Conservation (phyloP, 2,329 filamentous ascomycete species). For the Graphiopsis chlorocephala region DNA sequence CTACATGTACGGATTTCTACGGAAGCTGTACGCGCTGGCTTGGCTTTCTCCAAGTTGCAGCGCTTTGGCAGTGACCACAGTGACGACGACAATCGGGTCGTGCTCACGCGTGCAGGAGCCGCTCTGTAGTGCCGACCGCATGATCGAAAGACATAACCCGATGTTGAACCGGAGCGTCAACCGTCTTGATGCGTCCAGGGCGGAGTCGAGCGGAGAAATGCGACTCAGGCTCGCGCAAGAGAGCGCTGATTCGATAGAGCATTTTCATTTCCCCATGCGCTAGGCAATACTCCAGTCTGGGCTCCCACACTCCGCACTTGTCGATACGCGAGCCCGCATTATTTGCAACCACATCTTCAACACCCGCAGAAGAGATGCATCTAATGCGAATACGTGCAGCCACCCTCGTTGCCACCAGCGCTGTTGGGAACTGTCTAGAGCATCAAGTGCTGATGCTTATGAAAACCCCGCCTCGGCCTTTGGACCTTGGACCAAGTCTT, state of each 20-base stretch:
- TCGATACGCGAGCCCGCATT: no score
- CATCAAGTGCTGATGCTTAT: neutral
- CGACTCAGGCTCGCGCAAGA: neutral
- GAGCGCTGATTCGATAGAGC: neutral
- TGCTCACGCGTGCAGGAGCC: neutral
- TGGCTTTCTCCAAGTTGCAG: slow-evolving; percentile 3
- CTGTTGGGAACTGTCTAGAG: neutral
- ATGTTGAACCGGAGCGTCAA: neutral
- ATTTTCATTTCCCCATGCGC: neutral
- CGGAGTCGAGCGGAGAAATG: neutral
- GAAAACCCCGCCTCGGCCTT: neutral
- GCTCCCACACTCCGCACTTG: neutral
- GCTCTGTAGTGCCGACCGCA: neutral
- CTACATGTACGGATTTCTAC: neutral
- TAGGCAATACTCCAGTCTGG: slow-evolving; percentile 1
- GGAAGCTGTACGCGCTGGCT: neutral
- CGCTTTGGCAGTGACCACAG: neutral
- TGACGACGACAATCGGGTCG: neutral
- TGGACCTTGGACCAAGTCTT: neutral
- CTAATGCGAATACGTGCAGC: neutral
- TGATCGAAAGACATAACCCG: neutral
- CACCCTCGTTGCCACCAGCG: neutral
- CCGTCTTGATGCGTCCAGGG: neutral
- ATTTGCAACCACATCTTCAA: neutral
- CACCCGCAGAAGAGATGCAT: neutral